A percentile compares a stretch with the other conserved stretches of the same genome.
Conservation (phyloP, 1,284 basidiomycete genomes). For the Tremellales sp. region DNA sequence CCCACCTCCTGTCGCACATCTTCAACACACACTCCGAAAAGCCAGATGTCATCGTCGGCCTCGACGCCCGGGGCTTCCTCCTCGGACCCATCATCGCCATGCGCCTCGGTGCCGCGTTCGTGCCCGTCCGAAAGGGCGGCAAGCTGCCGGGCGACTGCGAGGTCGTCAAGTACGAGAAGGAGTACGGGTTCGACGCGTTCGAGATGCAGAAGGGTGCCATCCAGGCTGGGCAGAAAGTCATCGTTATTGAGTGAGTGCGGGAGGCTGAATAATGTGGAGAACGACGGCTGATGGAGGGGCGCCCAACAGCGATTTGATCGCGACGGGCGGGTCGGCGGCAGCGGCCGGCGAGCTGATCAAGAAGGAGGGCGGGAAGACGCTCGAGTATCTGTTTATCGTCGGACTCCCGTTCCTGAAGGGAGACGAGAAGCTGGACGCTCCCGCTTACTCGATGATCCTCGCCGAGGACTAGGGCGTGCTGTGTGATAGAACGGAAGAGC, state of each 20-base stretch:
- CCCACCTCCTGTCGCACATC: constrained; percentile 82
- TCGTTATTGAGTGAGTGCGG: constrained; percentile 79
- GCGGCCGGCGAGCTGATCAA: constrained; percentile 88
- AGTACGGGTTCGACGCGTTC: constrained; percentile 87
- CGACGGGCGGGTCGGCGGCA: constrained; percentile 92
- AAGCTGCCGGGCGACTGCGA: constrained; percentile 88
- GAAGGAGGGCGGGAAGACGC: constrained; percentile 73
- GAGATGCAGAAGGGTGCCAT: constrained; percentile 93
- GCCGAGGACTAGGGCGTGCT: constrained; percentile 57
- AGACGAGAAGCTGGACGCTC: constrained; percentile 72
- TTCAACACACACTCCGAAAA: constrained; percentile 61
- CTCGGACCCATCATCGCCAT: constrained; percentile 89
- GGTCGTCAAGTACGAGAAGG: constrained; percentile 79
- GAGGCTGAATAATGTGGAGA: no score
- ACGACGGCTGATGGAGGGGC: no score
- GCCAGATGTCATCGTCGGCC: constrained; percentile 90
- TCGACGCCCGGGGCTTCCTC: constrained; percentile 95
- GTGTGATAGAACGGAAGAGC: no score
- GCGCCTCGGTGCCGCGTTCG: constrained; percentile 88
- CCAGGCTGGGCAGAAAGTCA: constrained; percentile 72
- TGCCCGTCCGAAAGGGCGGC: constrained; percentile 90
- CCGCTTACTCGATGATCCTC: constrained; percentile 79
- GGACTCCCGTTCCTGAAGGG: constrained; percentile 82
- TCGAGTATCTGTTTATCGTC: constrained; percentile 94
- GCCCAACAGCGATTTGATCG: constrained; percentile 72